Base-by-base conservation (phyloP, 306 rosid species). In the Fragaria iinumae region DNA sequence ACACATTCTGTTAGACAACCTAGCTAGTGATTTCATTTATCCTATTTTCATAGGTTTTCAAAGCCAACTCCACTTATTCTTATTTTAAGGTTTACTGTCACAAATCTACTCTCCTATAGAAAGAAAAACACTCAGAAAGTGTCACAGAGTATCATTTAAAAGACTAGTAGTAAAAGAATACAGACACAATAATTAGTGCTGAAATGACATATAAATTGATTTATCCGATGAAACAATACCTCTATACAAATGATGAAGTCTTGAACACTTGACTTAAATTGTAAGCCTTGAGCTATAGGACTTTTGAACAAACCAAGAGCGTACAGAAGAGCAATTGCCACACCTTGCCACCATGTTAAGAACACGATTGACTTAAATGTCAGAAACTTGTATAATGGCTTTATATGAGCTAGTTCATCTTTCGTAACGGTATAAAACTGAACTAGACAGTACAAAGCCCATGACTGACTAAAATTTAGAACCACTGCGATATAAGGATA, bases 271-370 rank as follows among this genome's bases (percentile, higher is more conserved):
- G 98, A 87, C 89, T 96, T 92, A 65, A 86, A 88, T 80, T 91
- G 90, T 79, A 96, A 86, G 71, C 93, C 98, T 81, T 96, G 97
- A 65, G 99, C 98, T 78, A 92, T 84, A 55, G 98, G 86, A 80
- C 99, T 95, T 85, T 88, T 92, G 85, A 96, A 92, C 88, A 96
- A 80, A 80, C 93, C 99, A 66, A 92, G 77, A 78, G 95, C 79
- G 82, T 82, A 92, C 2, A 96, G 89, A 78, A 89, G 84, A 85
- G 99, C 93, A 82, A 91, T 96, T 81, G 97, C 99, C 85, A 96
- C 97, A 79, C 99, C 99, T 96, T 96, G 99, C 99, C 98, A 96
- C 99, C 99, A 96, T 75, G 99, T 96, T 85, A 96, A 90, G 76
- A 96, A 96, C 70, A 96, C 99, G 76, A 96, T 92, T 41, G 99